Evolutionary conservation across 2,329 filamentous ascomycete genomes (phyloP), one percentile per base, ranked within the genome.

Genomic region (Arthroderma uncinatum): DNA sequence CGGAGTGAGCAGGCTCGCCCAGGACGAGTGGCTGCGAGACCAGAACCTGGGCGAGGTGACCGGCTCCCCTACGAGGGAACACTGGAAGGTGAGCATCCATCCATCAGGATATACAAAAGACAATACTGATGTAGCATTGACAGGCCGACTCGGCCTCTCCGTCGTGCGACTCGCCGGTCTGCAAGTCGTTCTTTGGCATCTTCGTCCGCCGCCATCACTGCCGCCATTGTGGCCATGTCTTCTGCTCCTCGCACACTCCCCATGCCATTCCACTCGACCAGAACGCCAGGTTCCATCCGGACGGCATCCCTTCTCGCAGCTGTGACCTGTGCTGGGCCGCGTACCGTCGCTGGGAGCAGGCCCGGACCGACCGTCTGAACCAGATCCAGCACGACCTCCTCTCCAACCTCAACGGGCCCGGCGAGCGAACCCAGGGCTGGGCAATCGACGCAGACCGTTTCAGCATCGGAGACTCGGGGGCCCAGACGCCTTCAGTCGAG

Each of bases 171-270:
- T 78, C 77, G 8, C 75, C 78, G 2, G 76, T 78, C 58, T 85
- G 82, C 69, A 76, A 77, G 53, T 76, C 76, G 42, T 74, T 77
- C 19, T 85, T 85, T 66, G 77, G 79, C 47, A 75, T 84, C 65
- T 82, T 82, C 70, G 75, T 79, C 54, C 81, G 82, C 54, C 81
- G 82, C 58, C 82, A 85, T 65, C 82, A 85, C 70, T 85, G 82
- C 69, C 79, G 82, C 58, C 82, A 83, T 63, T 85, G 82, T 63
- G 82, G 82, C 44, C 79, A 83, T 64, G 79, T 85, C 64, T 84
- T 84, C 66, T 85, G 82, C 71, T 76, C 77, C 59, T 73, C 77
- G 34, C 82, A 85, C 71, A 79, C 78, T 53, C 72, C 75, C 48
- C 74, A 78, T 64, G 70, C 72, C 53, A 79, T 85, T 9, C 80